Base-by-base conservation (phyloP, 345 rosid genomes). In the Carallia pectinifolia region DNA sequence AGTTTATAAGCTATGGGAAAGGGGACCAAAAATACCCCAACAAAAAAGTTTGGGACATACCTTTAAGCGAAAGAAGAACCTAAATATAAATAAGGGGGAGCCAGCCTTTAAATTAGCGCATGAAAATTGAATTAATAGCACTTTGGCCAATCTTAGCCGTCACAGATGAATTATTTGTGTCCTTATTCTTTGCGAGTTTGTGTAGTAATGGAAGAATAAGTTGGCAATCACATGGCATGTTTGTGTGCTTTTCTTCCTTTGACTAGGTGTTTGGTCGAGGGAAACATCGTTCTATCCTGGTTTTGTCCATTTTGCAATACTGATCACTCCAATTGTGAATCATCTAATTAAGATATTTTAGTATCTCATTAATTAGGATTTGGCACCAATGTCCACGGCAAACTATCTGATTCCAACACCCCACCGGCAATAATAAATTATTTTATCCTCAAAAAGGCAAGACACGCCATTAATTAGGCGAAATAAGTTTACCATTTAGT, bases 181-280 rank as follows among this genome's bases (percentile, higher is more conserved):
- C 40, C 33, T 27, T 60, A 53, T 29, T 67, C 30, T 44, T 1
- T 5, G 44, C 13, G 7, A 54, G 19, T 33, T 6, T 39, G 62
- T 71, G 0, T 29, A 34, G 65, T 13, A 34, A 63, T 12, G 23
- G 63, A 74, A 66, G 31, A 72, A 72, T 38, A 58, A 70, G 91
- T 81, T 84, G 91, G 85, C 86, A 73, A 65, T 78, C 92, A 89
- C 95, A 83, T 89, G 91, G 86, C 44, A 65, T 84, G 90, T 81
- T 76, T 54, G 48, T 18, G 13, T 59, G 55, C 69, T 59, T 33
- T 33, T 68, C 61, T 62, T 48, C 36, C 60, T 70, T 68, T 36
- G 53, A 71, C 77, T 6, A 27, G 33, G 23, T 71, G 81, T 55
- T 61, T 63, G 62, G 34, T 30, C 38, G 19, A 15, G 75, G 83